Conservation (phyloP, 208 protist species). For the Crithidia fasciculata region DNA sequence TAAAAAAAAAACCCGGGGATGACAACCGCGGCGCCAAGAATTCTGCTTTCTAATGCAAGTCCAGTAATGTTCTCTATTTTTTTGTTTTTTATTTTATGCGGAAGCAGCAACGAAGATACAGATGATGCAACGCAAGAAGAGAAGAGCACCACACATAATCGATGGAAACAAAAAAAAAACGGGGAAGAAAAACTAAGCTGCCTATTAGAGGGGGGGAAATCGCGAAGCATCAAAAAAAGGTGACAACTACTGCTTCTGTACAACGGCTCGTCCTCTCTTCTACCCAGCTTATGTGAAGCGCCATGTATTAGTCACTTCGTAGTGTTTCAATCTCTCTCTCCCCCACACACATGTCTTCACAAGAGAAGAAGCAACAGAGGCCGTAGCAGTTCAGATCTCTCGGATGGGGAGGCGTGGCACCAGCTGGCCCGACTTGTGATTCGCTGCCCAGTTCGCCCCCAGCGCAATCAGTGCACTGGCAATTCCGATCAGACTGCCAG, state of each 20-base stretch:
- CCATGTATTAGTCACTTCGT: too few relatives aligned
- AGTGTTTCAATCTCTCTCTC: not conserved
- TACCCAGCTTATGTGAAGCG: too few relatives aligned
- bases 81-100: not conserved
- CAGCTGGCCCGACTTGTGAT: conserved; percentile 12
- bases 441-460: conserved; percentile 5
- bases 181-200: conserved; percentile 1
- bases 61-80: too few relatives aligned
- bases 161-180: conserved; percentile 24
- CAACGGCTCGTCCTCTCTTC: too few relatives aligned
- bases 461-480: conserved; percentile 48
- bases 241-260: too few relatives aligned
- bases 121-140: too few relatives aligned
- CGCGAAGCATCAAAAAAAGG: not conserved
- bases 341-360: not conserved
- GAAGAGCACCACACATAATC: too few relatives aligned
- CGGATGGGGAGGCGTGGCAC: conserved; percentile 4
- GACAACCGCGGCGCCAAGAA: too few relatives aligned
- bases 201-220: too few relatives aligned
- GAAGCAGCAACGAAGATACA: too few relatives aligned
- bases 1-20: too few relatives aligned
- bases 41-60: too few relatives aligned
- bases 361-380: not conserved
- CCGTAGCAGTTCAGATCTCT: not conserved
- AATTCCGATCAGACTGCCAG: conserved; percentile 49